Evolutionary conservation across 2,329 filamentous ascomycete species (phyloP).

Genomic region (Colletotrichum somersetense): DNA sequence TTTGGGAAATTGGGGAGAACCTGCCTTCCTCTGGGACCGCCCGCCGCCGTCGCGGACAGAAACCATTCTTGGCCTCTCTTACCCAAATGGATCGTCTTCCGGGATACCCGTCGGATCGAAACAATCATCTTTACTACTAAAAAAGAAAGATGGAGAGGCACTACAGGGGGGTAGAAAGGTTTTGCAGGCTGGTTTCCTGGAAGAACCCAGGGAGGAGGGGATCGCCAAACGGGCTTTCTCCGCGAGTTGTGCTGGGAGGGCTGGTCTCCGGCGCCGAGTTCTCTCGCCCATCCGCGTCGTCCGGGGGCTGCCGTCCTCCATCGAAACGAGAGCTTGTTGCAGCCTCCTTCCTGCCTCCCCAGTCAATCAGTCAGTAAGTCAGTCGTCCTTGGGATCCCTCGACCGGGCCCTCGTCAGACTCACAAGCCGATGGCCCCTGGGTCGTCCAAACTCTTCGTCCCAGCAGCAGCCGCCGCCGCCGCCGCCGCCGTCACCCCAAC

Average conservation of each 20-base stretch:
- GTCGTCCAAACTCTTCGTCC: conserved; percentile 25
- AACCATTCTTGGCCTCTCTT: background rate
- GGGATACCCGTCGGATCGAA: conserved; percentile 36
- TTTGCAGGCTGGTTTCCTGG: conserved; percentile 9
- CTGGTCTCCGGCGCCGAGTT: conserved; percentile 12
- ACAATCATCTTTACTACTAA: conserved; percentile 19
- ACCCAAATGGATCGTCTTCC: conserved; percentile 23
- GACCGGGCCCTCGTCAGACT: background rate
- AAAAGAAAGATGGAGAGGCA: background rate
- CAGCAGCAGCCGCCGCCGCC: conserved; percentile 31
- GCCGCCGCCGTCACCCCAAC: conserved; percentile 31
- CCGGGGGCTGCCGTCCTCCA: background rate
- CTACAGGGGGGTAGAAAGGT: background rate
- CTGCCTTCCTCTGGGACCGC: background rate
- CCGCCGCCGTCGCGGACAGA: background rate
- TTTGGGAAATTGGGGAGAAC: conserved; percentile 35
- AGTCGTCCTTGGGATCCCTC: background rate
- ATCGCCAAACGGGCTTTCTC: conserved; percentile 8
- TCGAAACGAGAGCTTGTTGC: conserved; percentile 9
- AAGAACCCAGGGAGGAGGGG: conserved; percentile 2
- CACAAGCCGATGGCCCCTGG: background rate
- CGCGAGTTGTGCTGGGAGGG: conserved; percentile 7
- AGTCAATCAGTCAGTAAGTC: too few relatives aligned
- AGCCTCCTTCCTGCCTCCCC: background rate
- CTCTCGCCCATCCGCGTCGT: background rate